Evolutionary conservation across 768 basidiomycete genomes (phyloP), one percentile per base, ranked within the genome.

Genomic region (Collybia sp.): DNA sequence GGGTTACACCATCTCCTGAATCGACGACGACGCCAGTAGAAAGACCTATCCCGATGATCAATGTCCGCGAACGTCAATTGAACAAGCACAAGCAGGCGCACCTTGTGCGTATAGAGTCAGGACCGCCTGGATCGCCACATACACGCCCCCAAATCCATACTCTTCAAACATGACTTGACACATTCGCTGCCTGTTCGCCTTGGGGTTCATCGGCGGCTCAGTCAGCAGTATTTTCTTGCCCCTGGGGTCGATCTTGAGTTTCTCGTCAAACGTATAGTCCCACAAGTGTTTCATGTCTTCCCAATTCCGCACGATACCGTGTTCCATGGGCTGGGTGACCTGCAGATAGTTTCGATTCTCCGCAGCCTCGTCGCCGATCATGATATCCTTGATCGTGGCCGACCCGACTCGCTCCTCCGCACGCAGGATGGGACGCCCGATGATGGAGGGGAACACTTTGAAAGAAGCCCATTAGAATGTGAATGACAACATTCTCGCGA

Each of bases 121-220:
- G 42, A 99, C 96, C 3, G 96, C 96, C 71, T 99, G 96, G 50
- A 99, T 97, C 15, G 96, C 96, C 2, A 99, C 85, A 65, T 98
- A 98, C 47, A 98, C 92, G 0, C 92, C 90, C 13, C 83, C 83
- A 58, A 98, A 97, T 2, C 91, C 93, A 65, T 97, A 99, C 52
- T 95, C 89, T 71, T 99, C 96, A 61, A 99, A 97, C 96, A 99
- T 99, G 59, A 97, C 91, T 65, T 98, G 87, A 46, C 84, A 87
- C 93, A 99, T 97, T 63, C 79, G 73, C 65, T 93, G 85, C 58
- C 96, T 68, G 67, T 99, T 98, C 52, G 69, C 85, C 61, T 85
- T 91, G 2, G 96, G 96, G 67, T 99, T 98, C 96, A 98, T 98
- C 20, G 96, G 96, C 12, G 96, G 96, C 66, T 99, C 96, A 0